Conservation (phyloP, 75 land plant species). For the Isoetes taiwanensis region DNA sequence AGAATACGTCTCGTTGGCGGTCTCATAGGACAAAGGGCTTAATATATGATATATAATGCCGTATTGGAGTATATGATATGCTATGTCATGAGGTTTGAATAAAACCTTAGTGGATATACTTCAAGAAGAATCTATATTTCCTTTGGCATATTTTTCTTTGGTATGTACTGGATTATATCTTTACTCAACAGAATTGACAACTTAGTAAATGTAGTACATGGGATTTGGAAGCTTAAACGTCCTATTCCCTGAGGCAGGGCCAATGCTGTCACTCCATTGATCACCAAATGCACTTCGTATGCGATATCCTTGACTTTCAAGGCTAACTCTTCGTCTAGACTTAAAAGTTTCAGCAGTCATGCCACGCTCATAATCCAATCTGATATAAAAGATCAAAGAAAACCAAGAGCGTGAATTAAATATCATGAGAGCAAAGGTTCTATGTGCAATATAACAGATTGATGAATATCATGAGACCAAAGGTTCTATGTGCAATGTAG, state of each 20-base stretch:
- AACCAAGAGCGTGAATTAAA: neutral
- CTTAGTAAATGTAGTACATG: slow-evolving; percentile 12
- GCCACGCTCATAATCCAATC: slow-evolving; percentile 18
- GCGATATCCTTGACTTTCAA: slow-evolving; percentile 17
- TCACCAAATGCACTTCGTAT: slow-evolving; percentile 21
- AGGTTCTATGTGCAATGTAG: neutral
- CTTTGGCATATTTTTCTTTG: too few relatives aligned
- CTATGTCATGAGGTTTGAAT: too few relatives aligned
- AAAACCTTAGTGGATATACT: too few relatives aligned
- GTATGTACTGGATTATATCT: too few relatives aligned
- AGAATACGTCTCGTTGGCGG: too few relatives aligned
- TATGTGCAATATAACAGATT: neutral
- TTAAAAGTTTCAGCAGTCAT: slow-evolving; percentile 16
- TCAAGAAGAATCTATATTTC: too few relatives aligned
- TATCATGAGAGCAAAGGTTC: too few relatives aligned
- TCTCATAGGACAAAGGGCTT: too few relatives aligned
- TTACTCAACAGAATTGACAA: too few relatives aligned
- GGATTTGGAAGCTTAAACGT: slow-evolving; percentile 36
- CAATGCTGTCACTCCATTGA: slow-evolving; percentile 26
- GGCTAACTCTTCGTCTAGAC: slow-evolving; percentile 7
- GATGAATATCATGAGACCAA: too few relatives aligned
- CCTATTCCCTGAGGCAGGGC: slow-evolving; percentile 10
- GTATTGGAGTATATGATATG: too few relatives aligned
- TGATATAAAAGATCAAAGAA: slow-evolving; percentile 1
- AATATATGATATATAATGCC: too few relatives aligned